phyloP scores from a whole-genome alignment of 2,329 filamentous ascomycete genomes.

The Aspergillus sp. region DNA sequence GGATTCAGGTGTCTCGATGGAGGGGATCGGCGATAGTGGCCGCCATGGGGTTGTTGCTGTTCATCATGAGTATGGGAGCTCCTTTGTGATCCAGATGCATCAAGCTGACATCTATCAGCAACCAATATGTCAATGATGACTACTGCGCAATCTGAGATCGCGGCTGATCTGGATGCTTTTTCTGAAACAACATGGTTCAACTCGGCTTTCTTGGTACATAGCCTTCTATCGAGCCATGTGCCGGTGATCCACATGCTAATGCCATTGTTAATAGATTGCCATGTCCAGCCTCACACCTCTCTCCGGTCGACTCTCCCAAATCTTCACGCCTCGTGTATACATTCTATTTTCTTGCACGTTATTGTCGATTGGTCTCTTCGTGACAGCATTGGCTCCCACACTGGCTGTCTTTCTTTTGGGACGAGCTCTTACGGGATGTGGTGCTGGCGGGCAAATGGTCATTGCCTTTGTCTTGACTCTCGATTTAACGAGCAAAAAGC shows the following conservation, averaged over 20 bases:
- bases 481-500: conserved; percentile 68
- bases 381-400: conserved; percentile 63
- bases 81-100: too few relatives aligned
- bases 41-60: conserved; percentile 6
- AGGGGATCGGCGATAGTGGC: conserved; percentile 1
- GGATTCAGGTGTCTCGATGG: not conserved
- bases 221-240: not conserved
- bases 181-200: conserved; percentile 78
- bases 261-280: conserved; percentile 51
- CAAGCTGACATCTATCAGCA: conserved; percentile 35
- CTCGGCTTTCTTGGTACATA: conserved; percentile 66
- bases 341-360: conserved; percentile 63
- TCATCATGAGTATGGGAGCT: conserved; percentile 3
- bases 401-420: conserved; percentile 69
- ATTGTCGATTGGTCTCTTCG: conserved; percentile 62
- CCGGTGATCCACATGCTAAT: not conserved
- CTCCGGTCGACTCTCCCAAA: conserved; percentile 69
- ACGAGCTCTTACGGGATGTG: conserved; percentile 67
- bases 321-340: conserved; percentile 70
- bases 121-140: conserved; percentile 80
- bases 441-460: conserved; percentile 71
- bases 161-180: conserved; percentile 72
- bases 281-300: conserved; percentile 66
- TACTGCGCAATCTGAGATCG: conserved; percentile 76
- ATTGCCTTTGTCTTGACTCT: conserved; percentile 74